Percentiles rank a stretch among this genome's conserved stretches.
These are phyloP conservation scores for Cichorium intybus DNA, from an alignment of 140 eudicot genomes.

Conservation along the genomic window DNA sequence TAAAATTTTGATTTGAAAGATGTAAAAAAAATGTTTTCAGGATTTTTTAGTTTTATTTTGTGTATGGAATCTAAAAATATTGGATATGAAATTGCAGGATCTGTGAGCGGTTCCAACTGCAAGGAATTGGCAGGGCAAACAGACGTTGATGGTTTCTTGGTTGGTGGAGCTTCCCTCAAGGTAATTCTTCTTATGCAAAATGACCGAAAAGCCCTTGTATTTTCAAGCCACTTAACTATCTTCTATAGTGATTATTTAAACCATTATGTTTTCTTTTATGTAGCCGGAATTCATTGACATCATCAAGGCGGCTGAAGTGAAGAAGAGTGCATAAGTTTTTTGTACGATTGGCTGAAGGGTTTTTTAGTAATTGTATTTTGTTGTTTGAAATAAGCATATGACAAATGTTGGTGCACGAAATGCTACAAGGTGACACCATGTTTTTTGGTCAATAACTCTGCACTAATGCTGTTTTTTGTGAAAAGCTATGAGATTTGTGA, in stretches of 20 bases:
- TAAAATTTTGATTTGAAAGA: background rate
- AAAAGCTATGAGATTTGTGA: background rate
- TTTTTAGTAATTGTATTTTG: slow-evolving; percentile 14
- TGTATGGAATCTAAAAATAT: background rate
- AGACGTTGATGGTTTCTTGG: slow-evolving; percentile 85
- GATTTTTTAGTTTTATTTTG: background rate
- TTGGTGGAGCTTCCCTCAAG: slow-evolving; percentile 94
- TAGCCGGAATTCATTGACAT: slow-evolving; percentile 69
- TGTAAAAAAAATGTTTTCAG: background rate
- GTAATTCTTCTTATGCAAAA: slow-evolving; percentile 20
- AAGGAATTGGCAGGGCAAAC: slow-evolving; percentile 74
- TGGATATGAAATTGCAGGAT: slow-evolving; percentile 37
- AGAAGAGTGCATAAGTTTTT: slow-evolving; percentile 37
- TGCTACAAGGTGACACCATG: slow-evolving; percentile 20
- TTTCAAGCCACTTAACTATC: background rate
- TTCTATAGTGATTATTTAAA: too few species aligned
- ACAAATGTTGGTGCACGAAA: slow-evolving; percentile 14
- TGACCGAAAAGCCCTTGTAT: background rate
- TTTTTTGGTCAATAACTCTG: slow-evolving; percentile 29
- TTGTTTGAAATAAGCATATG: slow-evolving; percentile 30
- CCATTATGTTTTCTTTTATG: slow-evolving; percentile 3
- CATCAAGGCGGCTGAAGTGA: slow-evolving; percentile 67
- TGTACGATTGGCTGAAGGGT: slow-evolving; percentile 9
- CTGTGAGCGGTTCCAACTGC: slow-evolving; percentile 79
- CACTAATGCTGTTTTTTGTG: slow-evolving; percentile 9